A percentile compares a stretch with the other conserved stretches of the same genome.
phyloP scores from a whole-genome alignment of 139 green algal genomes.

The Picocystis salinarum region DNA sequence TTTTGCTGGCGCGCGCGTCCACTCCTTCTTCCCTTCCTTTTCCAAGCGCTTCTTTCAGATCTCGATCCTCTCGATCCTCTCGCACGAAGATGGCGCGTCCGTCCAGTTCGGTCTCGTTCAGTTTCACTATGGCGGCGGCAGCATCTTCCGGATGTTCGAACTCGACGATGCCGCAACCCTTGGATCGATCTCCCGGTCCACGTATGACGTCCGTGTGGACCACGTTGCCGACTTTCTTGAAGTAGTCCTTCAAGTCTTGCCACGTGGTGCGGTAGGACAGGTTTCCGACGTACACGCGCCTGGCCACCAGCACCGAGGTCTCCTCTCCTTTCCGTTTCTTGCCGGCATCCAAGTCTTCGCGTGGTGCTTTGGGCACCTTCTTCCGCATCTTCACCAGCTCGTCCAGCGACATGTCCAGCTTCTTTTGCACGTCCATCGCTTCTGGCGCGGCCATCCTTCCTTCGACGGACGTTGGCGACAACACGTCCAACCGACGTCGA shows the following conservation, averaged over 20 bases:
- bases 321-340: background rate
- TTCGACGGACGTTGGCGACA: too few species aligned
- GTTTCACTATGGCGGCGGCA: slow-evolving; percentile 31
- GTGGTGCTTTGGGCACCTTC: background rate
- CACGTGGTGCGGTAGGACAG: slow-evolving; percentile 25
- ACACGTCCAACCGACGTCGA: too few species aligned
- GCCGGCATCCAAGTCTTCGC: background rate
- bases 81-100: slow-evolving; percentile 50
- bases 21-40: slow-evolving; percentile 2
- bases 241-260: slow-evolving; percentile 35
- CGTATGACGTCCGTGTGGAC: slow-evolving; percentile 18
- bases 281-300: slow-evolving; percentile 37
- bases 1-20: background rate
- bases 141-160: slow-evolving; percentile 45
- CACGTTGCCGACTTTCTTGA: slow-evolving; percentile 16
- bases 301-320: slow-evolving; percentile 14
- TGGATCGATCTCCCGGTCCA: slow-evolving; percentile 2
- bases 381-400: slow-evolving; percentile 1
- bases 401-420: slow-evolving; percentile 4
- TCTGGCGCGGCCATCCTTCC: too few species aligned
- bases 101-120: slow-evolving; percentile 27
- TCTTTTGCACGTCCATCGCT: background rate
- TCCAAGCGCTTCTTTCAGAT: slow-evolving; percentile 46
- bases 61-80: slow-evolving; percentile 82
- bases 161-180: slow-evolving; percentile 61